A percentile compares a stretch with the other conserved stretches of the same genome.
Conservation (phyloP, 2,329 filamentous ascomycete genomes). For the Acephala macrosclerotiorum region DNA sequence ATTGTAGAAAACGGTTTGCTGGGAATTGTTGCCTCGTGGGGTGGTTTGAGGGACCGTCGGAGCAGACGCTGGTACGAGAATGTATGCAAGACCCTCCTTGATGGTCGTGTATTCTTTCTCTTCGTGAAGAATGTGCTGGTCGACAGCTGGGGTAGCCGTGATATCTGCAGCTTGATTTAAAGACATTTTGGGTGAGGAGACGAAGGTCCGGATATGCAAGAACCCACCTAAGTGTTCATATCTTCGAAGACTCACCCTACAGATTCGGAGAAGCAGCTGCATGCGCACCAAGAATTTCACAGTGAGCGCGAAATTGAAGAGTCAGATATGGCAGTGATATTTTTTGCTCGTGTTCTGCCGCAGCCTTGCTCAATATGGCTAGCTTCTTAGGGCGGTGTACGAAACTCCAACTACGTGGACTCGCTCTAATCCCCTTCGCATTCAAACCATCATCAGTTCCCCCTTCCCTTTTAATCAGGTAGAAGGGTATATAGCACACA, state of each 20-base stretch:
- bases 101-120: conserved; percentile 65
- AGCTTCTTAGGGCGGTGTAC: neutral
- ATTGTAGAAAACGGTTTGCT: conserved; percentile 94
- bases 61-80: conserved; percentile 64
- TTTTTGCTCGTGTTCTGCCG: neutral
- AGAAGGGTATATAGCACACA: no score
- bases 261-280: neutral
- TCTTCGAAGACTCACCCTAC: neutral
- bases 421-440: no score
- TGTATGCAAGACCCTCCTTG: conserved; percentile 72
- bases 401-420: no score
- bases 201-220: neutral
- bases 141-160: conserved; percentile 38
- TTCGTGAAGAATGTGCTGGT: conserved; percentile 49
- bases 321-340: neutral
- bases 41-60: conserved; percentile 53
- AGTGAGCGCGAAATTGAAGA: neutral
- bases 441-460: no score
- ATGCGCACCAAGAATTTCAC: neutral
- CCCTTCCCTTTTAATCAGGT: no score
- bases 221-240: neutral
- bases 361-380: neutral
- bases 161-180: conserved; percentile 33
- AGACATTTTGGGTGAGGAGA: conserved; percentile 1
- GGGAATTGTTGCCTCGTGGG: conserved; percentile 61